Evolutionary conservation across 2,329 filamentous ascomycete species (phyloP).

Genomic region (Arthrobotrys conoides): DNA sequence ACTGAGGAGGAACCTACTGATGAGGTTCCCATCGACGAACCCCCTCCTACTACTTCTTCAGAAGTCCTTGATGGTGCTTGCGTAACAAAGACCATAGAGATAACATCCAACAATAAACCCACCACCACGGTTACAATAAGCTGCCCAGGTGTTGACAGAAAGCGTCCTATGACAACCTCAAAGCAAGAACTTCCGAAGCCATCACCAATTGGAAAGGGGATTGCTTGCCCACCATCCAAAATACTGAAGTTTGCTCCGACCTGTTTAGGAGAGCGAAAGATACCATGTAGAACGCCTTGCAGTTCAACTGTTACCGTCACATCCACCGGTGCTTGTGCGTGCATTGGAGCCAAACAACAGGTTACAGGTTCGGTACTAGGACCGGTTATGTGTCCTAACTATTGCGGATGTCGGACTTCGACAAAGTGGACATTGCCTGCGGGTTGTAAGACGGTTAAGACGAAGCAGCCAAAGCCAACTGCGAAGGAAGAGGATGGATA

Average conservation of each 20-base stretch:
- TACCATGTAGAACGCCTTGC: neutral
- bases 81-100: too few species aligned
- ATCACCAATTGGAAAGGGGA: neutral
- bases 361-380: conserved; percentile 2
- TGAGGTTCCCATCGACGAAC: neutral
- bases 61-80: too few species aligned
- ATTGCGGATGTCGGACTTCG: conserved; percentile 15
- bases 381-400: neutral
- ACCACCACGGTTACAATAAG: neutral
- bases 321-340: neutral
- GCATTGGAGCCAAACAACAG: conserved; percentile 1
- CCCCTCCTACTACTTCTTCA: neutral
- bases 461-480: neutral
- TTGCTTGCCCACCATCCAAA: conserved; percentile 6
- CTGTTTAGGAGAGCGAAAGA: neutral
- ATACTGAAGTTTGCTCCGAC: neutral
- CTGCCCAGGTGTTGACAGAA: too few species aligned
- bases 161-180: neutral
- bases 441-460: neutral
- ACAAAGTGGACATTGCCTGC: neutral
- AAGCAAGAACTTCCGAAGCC: neutral
- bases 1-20: too few species aligned
- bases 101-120: too few species aligned
- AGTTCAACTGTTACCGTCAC: neutral
- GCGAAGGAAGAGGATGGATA: neutral